Evolutionary conservation across 108 stramenopile genomes (phyloP).

Genomic region (Aureococcus anophagefferens): DNA sequence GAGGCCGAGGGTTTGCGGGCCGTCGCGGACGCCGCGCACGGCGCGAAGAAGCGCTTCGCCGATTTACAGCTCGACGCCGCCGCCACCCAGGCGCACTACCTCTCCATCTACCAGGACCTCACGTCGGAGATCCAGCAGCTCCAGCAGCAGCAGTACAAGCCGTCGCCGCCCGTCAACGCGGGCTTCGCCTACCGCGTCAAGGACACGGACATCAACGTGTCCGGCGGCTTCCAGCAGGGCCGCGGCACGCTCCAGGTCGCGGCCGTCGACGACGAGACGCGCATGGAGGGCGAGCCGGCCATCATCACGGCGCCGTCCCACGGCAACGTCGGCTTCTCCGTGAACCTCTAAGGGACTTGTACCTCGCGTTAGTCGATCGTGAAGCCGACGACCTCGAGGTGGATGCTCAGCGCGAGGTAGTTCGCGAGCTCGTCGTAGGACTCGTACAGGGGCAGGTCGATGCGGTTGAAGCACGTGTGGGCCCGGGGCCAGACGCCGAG

Average conservation of each 20-base stretch:
- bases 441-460: slow-evolving; percentile 38
- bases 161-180: background rate
- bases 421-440: slow-evolving; percentile 65
- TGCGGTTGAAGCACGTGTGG: slow-evolving; percentile 31
- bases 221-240: background rate
- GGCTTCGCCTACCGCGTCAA: background rate
- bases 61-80: background rate
- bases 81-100: background rate
- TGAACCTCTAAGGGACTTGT: background rate
- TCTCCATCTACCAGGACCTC: background rate
- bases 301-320: background rate
- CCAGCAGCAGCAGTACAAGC: background rate
- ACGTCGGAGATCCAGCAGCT: background rate
- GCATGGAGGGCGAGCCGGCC: background rate
- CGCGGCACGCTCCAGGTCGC: background rate
- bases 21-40: background rate
- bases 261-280: background rate
- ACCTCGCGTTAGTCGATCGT: slow-evolving; percentile 89
- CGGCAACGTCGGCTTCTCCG: background rate
- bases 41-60: too few species aligned
- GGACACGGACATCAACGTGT: background rate
- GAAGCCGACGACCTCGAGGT: slow-evolving; percentile 81
- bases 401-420: slow-evolving; percentile 74
- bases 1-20: background rate
- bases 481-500: slow-evolving; percentile 44